A percentile compares a stretch with the other conserved stretches of the same genome.
phyloP scores from a whole-genome alignment of 2,329 filamentous ascomycete species.

The Epichloe typhina region DNA sequence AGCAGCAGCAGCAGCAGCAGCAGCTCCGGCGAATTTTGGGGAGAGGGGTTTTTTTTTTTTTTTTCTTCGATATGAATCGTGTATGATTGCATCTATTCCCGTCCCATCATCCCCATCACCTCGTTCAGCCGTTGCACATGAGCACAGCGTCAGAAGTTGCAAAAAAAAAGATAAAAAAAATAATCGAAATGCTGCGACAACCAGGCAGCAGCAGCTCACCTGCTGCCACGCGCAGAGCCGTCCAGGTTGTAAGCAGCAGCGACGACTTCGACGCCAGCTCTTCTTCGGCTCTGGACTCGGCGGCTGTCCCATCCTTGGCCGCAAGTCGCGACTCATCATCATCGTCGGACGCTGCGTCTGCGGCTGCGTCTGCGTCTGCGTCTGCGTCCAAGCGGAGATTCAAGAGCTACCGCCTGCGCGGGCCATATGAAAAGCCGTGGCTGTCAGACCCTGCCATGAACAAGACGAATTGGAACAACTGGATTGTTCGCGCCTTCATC shows the following conservation, averaged over 20 bases:
- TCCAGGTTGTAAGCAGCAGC: not conserved
- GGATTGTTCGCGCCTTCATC: constrained; percentile 19
- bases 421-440: constrained; percentile 26
- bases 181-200: not conserved
- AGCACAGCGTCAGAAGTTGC: too few species aligned
- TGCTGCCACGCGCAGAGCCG: not conserved
- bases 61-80: not conserved
- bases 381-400: constrained; percentile 11
- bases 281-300: not conserved
- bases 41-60: too few species aligned
- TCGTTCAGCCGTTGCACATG: too few species aligned
- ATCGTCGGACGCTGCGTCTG: constrained; percentile 3
- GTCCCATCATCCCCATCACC: not conserved
- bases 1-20: not conserved
- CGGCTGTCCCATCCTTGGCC: not conserved
- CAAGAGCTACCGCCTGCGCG: constrained; percentile 20
- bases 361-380: not conserved
- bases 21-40: too few species aligned
- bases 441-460: constrained; percentile 19
- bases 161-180: too few species aligned
- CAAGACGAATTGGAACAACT: constrained; percentile 22
- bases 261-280: not conserved
- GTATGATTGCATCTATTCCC: not conserved
- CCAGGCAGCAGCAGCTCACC: not conserved
- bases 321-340: not conserved